Base-by-base conservation (phyloP, 345 rosid species). In the Aquilaria sinensis region DNA sequence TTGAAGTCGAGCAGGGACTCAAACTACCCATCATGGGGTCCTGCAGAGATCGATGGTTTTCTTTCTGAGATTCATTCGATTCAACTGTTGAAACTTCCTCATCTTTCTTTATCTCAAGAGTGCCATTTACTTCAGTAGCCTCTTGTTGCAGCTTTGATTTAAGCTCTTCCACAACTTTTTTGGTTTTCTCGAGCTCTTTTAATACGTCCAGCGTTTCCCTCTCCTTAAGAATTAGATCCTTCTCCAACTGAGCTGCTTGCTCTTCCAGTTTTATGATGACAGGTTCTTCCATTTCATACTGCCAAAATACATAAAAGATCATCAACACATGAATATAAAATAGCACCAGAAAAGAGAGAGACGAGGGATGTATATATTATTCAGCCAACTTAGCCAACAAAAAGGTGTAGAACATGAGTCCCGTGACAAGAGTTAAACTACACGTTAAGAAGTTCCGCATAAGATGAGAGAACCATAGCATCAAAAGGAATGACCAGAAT, bases 161-260 rank as follows among this genome's bases (percentile, higher is more conserved):
- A 2, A 93, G 80, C 53, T 86, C 84, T 73, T 84, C 80, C 0
- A 85, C 81, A 0, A 73, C 62, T 5, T 68, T 56, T 77, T 88
- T 93, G 9, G 97, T 84, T 1, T 81, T 49, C 65, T 89, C 96
- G 56, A 92, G 85, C 70, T 89, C 93, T 69, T 85, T 87, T 14
- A 89, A 53, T 54, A 85, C 90, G 53, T 84, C 81, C 32, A 81
- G 65, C 0, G 93, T 85, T 62, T 92, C 96, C 53, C 81, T 60
- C 72, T 93, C 96, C 77, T 90, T 93, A 57, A 72, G 5, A 47
- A 82, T 68, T 32, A 86, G 81, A 73, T 78, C 84, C 43, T 80
- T 86, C 81, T 90, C 92, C 73, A 90, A 57, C 65, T 69, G 73
- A 7, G 64, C 72, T 2, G 92, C 81, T 47, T 88, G 87, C 63